Conservation (phyloP, 2,329 filamentous ascomycete genomes). For the Alternaria ventricosa region DNA sequence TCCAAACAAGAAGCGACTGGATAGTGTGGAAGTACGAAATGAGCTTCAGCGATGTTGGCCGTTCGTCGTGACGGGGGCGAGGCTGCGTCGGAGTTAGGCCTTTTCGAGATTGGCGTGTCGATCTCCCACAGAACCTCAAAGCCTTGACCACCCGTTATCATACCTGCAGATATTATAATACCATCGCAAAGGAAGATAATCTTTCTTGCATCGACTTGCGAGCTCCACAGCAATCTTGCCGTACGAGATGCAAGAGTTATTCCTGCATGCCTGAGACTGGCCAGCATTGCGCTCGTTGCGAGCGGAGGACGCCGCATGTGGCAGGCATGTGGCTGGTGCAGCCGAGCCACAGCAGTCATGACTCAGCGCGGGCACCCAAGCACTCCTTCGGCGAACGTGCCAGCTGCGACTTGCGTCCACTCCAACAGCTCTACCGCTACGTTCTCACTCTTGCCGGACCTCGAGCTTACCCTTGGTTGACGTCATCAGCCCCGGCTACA, state of each 20-base stretch:
- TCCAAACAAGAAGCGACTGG: not conserved
- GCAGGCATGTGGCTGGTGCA: not conserved
- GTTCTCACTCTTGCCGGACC: not conserved
- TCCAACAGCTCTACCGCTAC: not conserved
- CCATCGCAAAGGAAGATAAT: not conserved
- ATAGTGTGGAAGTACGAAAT: not conserved
- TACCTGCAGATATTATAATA: not conserved
- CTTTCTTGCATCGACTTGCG: not conserved
- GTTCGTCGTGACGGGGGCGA: not conserved
- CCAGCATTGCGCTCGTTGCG: not conserved
- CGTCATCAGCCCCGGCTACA: not conserved
- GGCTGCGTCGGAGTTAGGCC: not conserved
- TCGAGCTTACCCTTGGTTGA: accelerated
- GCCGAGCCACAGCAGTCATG: not conserved
- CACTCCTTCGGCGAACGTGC: not conserved
- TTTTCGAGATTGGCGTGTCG: not conserved
- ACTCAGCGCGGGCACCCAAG: not conserved
- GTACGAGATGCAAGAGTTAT: not conserved
- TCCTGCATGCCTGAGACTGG: too few relatives aligned
- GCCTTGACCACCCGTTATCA: not conserved
- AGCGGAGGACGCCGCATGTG: not conserved
- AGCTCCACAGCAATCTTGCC: not conserved
- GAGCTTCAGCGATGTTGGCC: not conserved
- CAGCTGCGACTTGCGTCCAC: not conserved
- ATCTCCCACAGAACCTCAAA: not conserved